Conservation (phyloP, 441 rosid genomes). For the Pelargonium cotyledonis region DNA sequence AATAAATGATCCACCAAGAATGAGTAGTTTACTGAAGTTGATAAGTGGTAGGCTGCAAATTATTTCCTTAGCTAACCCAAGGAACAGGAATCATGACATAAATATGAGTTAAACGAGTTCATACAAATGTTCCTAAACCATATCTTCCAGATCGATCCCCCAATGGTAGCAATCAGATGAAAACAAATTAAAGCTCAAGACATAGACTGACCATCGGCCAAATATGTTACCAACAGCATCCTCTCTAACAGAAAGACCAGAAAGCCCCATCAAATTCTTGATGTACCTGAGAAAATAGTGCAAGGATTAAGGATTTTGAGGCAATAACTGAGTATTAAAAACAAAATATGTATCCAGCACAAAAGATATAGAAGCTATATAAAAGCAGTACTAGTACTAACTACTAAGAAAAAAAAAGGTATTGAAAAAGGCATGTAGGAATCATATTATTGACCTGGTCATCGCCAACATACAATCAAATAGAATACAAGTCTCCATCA, state of each 20-base stretch:
- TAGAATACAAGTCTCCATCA: not conserved
- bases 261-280: conserved; percentile 63
- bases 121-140: no score
- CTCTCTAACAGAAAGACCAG: conserved; percentile 81
- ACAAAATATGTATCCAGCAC: not conserved
- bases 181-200: not conserved
- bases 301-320: conserved; percentile 3
- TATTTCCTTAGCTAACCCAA: no score
- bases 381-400: not conserved
- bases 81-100: no score
- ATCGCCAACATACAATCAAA: not conserved
- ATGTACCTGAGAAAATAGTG: conserved; percentile 41
- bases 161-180: no score
- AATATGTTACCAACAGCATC: conserved; percentile 93
- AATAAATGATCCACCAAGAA: not conserved
- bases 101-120: no score
- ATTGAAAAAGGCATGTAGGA: not conserved
- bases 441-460: not conserved
- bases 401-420: no score
- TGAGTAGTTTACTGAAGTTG: not conserved
- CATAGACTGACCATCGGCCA: conserved; percentile 64
- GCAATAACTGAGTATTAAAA: not conserved
- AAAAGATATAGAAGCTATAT: not conserved
- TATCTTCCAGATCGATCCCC: no score
- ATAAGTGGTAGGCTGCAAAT: no score